phyloP scores from a whole-genome alignment of 768 basidiomycete genomes.

The Phlebiopsis gigantea region DNA sequence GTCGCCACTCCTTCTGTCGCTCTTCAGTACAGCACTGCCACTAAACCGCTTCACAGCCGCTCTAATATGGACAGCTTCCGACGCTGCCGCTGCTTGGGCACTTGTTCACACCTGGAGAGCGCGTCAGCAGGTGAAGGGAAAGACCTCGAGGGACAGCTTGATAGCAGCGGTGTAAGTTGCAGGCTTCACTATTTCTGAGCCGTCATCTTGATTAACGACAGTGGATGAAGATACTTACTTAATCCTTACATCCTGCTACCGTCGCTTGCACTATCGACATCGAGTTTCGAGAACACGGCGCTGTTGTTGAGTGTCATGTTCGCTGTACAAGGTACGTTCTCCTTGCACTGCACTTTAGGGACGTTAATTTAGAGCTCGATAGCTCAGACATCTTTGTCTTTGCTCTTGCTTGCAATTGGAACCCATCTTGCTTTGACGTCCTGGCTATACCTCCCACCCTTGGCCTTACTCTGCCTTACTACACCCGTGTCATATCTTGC shows the following conservation, averaged over 20 bases:
- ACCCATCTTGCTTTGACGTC: constrained; percentile 72
- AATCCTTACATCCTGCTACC: constrained; percentile 88
- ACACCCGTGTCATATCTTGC: constrained; percentile 65
- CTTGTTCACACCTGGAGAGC: constrained; percentile 64
- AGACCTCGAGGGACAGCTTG: constrained; percentile 49
- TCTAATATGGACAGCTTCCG: constrained; percentile 65
- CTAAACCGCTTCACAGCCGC: constrained; percentile 42
- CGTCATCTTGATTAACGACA: constrained; percentile 26
- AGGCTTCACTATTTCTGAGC: not conserved
- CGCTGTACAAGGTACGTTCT: constrained; percentile 54
- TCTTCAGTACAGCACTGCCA: constrained; percentile 71
- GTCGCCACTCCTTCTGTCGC: constrained; percentile 76
- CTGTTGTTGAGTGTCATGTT: constrained; percentile 63
- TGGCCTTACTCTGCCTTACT: constrained; percentile 60
- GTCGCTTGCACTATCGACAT: constrained; percentile 76
- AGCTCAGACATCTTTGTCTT: constrained; percentile 57
- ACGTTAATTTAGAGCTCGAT: not conserved
- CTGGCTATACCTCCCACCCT: constrained; percentile 57
- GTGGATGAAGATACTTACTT: constrained; percentile 54
- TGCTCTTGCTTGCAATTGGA: constrained; percentile 67
- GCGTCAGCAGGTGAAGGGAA: constrained; percentile 42
- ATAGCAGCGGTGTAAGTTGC: constrained; percentile 62
- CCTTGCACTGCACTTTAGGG: not conserved
- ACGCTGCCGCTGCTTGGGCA: constrained; percentile 63
- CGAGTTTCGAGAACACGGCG: constrained; percentile 74